These are phyloP conservation scores for Kwoniella mangroviensis DNA, from an alignment of 768 basidiomycete genomes.

Conservation along the genomic window DNA sequence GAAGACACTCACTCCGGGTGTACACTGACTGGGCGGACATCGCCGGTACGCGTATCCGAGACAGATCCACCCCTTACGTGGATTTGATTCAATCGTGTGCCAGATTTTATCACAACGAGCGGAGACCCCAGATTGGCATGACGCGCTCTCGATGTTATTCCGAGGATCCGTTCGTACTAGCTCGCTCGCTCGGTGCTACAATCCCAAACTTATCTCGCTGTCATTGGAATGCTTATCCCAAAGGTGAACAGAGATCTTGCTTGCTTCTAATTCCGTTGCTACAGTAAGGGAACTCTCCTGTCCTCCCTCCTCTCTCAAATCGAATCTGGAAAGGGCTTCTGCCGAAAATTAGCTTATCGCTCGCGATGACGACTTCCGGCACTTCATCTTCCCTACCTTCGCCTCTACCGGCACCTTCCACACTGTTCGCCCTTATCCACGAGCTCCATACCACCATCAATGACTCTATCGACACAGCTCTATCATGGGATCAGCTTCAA, in stretches of 20 bases:
- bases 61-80: background rate
- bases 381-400: slow-evolving; percentile 5
- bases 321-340: background rate
- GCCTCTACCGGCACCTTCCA: background rate
- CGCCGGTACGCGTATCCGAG: background rate
- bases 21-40: background rate
- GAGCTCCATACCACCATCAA: slow-evolving; percentile 45
- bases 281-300: background rate
- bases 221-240: background rate
- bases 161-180: background rate
- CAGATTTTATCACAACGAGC: background rate
- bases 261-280: background rate
- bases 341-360: background rate
- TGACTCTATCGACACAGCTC: slow-evolving; percentile 45
- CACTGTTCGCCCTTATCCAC: slow-evolving; percentile 51
- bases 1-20: no score
- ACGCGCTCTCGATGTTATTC: background rate
- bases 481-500: slow-evolving; percentile 56
- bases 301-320: background rate
- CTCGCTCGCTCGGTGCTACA: background rate
- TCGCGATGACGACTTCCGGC: background rate
- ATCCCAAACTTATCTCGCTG: background rate
- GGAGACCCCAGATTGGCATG: background rate
- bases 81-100: no score
- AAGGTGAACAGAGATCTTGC: background rate